These are phyloP conservation scores for Aspergillus bertholletiae DNA, from an alignment of 495 filamentous ascomycete species.

Conservation along the genomic window DNA sequence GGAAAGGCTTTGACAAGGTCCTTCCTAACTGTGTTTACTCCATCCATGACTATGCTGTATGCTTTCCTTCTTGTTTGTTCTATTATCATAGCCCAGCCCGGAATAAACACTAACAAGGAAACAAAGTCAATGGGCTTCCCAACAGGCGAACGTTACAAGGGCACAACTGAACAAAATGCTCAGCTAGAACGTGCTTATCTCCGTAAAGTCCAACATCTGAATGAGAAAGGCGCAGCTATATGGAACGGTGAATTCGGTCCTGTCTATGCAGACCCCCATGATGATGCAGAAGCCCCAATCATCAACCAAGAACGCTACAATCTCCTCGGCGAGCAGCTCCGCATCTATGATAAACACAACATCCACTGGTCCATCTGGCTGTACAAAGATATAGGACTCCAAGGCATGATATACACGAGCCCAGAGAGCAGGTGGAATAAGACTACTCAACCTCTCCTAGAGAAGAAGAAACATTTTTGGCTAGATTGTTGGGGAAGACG, in stretches of 20 bases:
- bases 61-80: conserved; percentile 4
- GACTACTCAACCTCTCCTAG: conserved; percentile 47
- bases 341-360: conserved; percentile 52
- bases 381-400: conserved; percentile 63
- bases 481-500: conserved; percentile 55
- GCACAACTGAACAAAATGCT: conserved; percentile 48
- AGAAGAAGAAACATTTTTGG: conserved; percentile 50
- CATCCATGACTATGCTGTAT: conserved; percentile 56
- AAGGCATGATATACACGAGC: conserved; percentile 57
- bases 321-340: conserved; percentile 53
- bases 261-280: conserved; percentile 46
- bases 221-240: conserved; percentile 45
- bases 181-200: conserved; percentile 44
- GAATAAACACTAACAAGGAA: neutral
- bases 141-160: conserved; percentile 46
- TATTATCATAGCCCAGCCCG: too few relatives aligned
- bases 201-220: conserved; percentile 59
- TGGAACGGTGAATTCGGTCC: conserved; percentile 71
- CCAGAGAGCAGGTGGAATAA: conserved; percentile 48
- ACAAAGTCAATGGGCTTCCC: conserved; percentile 52
- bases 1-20: conserved; percentile 37
- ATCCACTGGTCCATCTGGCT: conserved; percentile 63
- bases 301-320: conserved; percentile 52
- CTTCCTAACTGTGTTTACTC: conserved; percentile 59
- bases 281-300: conserved; percentile 31